phyloP scores from a whole-genome alignment of 2,329 filamentous ascomycete genomes.

The Claviceps digitariae region DNA sequence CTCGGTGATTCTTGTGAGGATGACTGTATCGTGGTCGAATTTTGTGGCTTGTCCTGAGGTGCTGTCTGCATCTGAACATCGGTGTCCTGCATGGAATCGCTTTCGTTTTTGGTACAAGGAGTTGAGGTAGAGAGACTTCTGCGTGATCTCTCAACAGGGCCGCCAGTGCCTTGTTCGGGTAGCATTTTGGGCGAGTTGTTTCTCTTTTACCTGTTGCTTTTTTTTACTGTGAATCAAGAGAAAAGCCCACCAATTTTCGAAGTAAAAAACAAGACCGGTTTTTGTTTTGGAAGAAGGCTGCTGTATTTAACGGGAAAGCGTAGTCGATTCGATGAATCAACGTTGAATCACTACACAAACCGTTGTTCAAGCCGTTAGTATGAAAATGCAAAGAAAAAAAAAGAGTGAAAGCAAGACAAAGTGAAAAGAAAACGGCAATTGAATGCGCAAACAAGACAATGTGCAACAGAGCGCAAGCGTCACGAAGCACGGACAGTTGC shows the following conservation, averaged over 20 bases:
- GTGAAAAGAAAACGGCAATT: background rate
- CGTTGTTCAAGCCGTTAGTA: background rate
- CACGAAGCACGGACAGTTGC: conserved; percentile 16
- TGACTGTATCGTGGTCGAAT: conserved; percentile 15
- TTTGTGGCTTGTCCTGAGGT: conserved; percentile 21
- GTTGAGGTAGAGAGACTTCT: conserved; percentile 24
- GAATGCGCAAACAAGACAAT: conserved; percentile 1
- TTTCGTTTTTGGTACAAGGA: conserved; percentile 29
- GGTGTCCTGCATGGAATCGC: conserved; percentile 30
- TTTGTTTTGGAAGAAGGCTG: background rate
- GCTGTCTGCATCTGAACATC: conserved; percentile 24
- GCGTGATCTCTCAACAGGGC: conserved; percentile 22
- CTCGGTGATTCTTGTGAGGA: conserved; percentile 26
- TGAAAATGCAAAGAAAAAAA: background rate
- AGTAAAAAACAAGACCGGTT: background rate
- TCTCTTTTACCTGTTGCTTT: background rate
- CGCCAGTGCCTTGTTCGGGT: conserved; percentile 33
- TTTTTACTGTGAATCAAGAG: background rate
- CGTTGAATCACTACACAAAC: background rate
- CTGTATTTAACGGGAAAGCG: background rate
- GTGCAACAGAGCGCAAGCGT: conserved; percentile 7
- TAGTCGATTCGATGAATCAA: background rate
- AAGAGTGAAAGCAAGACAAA: background rate
- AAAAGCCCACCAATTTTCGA: background rate
- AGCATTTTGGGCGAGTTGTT: conserved; percentile 16